These are phyloP conservation scores for Diaporthe destruens DNA, from an alignment of 2,329 filamentous ascomycete genomes.

Conservation along the genomic window DNA sequence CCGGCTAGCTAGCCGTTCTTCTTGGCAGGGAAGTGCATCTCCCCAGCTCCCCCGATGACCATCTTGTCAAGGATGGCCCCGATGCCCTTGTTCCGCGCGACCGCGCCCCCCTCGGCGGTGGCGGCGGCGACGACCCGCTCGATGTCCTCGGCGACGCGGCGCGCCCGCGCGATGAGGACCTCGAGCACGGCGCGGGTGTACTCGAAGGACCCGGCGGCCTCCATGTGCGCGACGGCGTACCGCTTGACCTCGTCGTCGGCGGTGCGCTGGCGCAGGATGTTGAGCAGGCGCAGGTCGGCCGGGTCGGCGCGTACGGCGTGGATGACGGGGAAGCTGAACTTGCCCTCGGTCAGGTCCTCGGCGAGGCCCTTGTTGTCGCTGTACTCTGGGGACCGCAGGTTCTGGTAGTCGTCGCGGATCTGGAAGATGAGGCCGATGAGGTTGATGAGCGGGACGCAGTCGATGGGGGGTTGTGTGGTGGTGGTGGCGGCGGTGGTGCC, in stretches of 20 bases:
- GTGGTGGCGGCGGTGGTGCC: too few relatives aligned
- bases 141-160: constrained; percentile 72
- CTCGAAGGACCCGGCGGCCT: constrained; percentile 87
- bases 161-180: constrained; percentile 74
- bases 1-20: constrained; percentile 1
- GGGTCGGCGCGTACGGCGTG: constrained; percentile 88
- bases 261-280: constrained; percentile 92
- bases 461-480: constrained; percentile 59
- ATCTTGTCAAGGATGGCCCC: constrained; percentile 79
- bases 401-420: constrained; percentile 94
- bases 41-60: constrained; percentile 49
- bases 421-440: constrained; percentile 89
- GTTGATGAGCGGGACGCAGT: constrained; percentile 88
- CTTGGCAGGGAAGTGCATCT: constrained; percentile 41
- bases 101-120: neutral
- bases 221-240: constrained; percentile 93
- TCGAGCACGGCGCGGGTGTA: constrained; percentile 80
- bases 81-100: constrained; percentile 64
- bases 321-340: constrained; percentile 96
- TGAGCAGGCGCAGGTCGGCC: constrained; percentile 82
- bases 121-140: constrained; percentile 66
- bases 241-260: constrained; percentile 88
- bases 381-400: constrained; percentile 82
- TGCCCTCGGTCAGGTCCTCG: constrained; percentile 96
- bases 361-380: constrained; percentile 91